phyloP scores from a whole-genome alignment of 148 eudicot genomes.

The Chenopodium formosanum region DNA sequence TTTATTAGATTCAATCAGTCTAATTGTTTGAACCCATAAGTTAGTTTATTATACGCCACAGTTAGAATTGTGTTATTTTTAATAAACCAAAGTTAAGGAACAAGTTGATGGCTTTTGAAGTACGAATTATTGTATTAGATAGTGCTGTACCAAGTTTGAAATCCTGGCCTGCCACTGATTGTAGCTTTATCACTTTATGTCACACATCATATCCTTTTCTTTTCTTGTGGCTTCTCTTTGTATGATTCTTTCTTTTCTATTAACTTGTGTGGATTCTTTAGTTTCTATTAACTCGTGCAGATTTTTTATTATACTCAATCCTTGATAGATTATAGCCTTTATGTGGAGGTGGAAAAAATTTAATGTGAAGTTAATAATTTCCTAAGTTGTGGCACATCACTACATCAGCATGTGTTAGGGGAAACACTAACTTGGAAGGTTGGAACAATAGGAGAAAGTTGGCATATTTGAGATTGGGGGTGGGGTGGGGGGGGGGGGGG shows the following conservation, averaged over 20 bases:
- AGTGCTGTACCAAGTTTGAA: too few relatives aligned
- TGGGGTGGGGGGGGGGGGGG: too few relatives aligned
- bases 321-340: not conserved
- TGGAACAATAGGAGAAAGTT: not conserved
- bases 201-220: not conserved
- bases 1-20: too few relatives aligned
- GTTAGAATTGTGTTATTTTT: too few relatives aligned
- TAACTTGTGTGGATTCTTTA: not conserved
- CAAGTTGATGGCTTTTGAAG: too few relatives aligned
- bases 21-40: too few relatives aligned
- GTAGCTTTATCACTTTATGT: not conserved
- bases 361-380: too few relatives aligned
- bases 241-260: not conserved
- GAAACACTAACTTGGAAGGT: not conserved
- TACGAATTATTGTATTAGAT: too few relatives aligned
- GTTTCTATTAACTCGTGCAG: not conserved
- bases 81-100: too few relatives aligned
- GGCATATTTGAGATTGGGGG: not conserved
- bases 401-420: not conserved
- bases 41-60: too few relatives aligned
- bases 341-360: not conserved
- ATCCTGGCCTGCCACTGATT: too few relatives aligned
- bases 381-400: not conserved
- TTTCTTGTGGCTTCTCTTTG: not conserved
- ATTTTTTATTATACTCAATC: too few relatives aligned